Evolutionary conservation across 495 filamentous ascomycete genomes (phyloP), one percentile per base, ranked within the genome.

Genomic region (Tuber borchii): DNA sequence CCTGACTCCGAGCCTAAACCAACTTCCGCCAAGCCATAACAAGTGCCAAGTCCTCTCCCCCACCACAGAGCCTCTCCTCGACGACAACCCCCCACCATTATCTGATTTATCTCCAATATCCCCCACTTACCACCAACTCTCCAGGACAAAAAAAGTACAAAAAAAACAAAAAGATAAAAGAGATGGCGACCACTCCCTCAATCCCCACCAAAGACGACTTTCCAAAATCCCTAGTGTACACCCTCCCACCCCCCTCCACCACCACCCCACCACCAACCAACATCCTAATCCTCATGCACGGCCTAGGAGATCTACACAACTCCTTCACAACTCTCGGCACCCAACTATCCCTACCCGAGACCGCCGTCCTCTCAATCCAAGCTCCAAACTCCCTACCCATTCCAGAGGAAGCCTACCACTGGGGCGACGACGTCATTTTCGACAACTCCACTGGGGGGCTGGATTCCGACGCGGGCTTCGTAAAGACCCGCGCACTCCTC

Each of bases 281-380:
- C 80, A 87, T 97, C 82, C 91, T 98, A 51, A 84, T 97, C 83
- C 89, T 97, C 71, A 90, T 97, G 65, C 95, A 99, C 85, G 94
- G 95, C 74, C 88, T 98, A 3, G 95, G 95, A 44, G 95, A 97
- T 84, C 89, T 88, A 22, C 86, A 91, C 56, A 76, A 81, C 3
- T 85, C 91, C 19, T 97, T 97, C 85, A 86, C 89, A 71, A 78
- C 84, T n/a, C 90, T 97, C 75, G 93, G 88, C 51, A 85, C 85
- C n/a, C 88, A 90, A 77, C 84, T 97, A n/a, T 83, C 87, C 65
- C 89, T 97, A 19, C 93, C 94, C 0, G 92, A 93, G 81, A 95
- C 96, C 65, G 87, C 89, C 43, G 88, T 89, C 80, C 87, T 99
- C 46, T 89, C 93, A 6, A 83, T 98, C 40, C 91, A 90, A 82